A percentile compares a stretch with the other conserved stretches of the same genome.
Evolutionary conservation across 2,329 filamentous ascomycete species (phyloP).

Genomic region (Cryphonectria nitschkei): DNA sequence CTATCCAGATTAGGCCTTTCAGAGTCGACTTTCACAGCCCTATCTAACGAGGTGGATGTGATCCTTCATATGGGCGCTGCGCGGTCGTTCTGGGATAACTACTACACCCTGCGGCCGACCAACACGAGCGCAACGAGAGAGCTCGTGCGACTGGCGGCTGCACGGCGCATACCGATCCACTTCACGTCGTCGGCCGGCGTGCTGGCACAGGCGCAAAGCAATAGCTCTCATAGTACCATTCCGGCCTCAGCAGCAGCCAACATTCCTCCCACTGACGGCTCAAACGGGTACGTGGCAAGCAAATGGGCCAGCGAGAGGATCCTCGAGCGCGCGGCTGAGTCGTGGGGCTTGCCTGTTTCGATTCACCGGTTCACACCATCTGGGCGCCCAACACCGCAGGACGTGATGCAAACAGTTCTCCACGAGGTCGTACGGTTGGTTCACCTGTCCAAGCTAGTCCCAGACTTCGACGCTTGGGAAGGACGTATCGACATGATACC

Average conservation of each 20-base stretch:
- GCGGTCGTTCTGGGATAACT: conserved; percentile 43
- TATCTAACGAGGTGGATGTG: conserved; percentile 33
- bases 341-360: neutral
- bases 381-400: neutral
- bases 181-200: conserved; percentile 37
- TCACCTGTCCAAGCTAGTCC: neutral
- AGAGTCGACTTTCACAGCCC: neutral
- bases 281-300: conserved; percentile 1
- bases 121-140: conserved; percentile 44
- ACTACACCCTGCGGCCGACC: conserved; percentile 37
- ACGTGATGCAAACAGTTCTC: neutral
- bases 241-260: neutral
- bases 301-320: conserved; percentile 8
- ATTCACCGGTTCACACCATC: neutral
- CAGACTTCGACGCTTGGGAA: neutral
- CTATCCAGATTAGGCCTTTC: neutral
- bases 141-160: conserved; percentile 37
- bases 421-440: neutral
- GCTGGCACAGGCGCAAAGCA: neutral
- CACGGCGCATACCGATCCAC: conserved; percentile 36
- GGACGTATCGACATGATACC: neutral
- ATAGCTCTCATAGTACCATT: neutral
- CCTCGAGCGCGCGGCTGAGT: neutral
- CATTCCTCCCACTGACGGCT: conserved; percentile 6
- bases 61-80: conserved; percentile 59